Evolutionary conservation across 768 basidiomycete genomes (phyloP), one percentile per base, ranked within the genome.

Genomic region (Hygrophoropsis aurantiaca): DNA sequence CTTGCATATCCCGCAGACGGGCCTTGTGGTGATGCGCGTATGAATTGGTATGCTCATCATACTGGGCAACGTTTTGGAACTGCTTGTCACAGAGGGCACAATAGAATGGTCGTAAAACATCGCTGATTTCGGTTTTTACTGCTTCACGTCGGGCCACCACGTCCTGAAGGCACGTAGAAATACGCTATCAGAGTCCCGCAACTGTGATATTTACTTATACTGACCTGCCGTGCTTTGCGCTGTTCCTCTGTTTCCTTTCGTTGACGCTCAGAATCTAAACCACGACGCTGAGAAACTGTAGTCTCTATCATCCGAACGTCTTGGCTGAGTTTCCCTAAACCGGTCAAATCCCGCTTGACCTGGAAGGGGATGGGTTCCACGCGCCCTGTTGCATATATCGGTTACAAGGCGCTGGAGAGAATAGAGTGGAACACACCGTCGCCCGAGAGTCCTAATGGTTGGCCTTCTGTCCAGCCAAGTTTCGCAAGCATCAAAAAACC

Each of bases 21-120:
- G 84, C 84, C 66, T 87, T 90, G 69, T 90, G 90, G 56, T 89
- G 87, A 58, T 91, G 89, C 0, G 88, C 87, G 54, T 90, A 91
- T 6, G 90, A 90, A 58, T 91, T 92, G 44, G 87, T 88, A 65
- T 93, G 90, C 58, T 92, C 90, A 53, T 92, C 90, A 56, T 88
- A 93, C 58, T 90, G 90, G 0, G 87, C 82, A 16, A 92, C 87
- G 40, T 78, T 92, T 62, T 84, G 78, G 69, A 91, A 92, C 62
- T 93, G 90, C 62, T 91, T 91, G 51, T 90, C 88, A 70, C 90
- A 93, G 16, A 90, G 75, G 20, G 74, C 67, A 62, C 90, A 93
- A 60, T 90, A 91, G 66, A 92, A 92, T 8, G 87, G 75, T 25
- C 76, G 75, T 39, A 92, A 74, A 4, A 82, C 82, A 40, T 74